These are phyloP conservation scores for Borealophlyctis nickersoniae DNA, from an alignment of 192 early-diverging fungal genomes.

Conservation along the genomic window DNA sequence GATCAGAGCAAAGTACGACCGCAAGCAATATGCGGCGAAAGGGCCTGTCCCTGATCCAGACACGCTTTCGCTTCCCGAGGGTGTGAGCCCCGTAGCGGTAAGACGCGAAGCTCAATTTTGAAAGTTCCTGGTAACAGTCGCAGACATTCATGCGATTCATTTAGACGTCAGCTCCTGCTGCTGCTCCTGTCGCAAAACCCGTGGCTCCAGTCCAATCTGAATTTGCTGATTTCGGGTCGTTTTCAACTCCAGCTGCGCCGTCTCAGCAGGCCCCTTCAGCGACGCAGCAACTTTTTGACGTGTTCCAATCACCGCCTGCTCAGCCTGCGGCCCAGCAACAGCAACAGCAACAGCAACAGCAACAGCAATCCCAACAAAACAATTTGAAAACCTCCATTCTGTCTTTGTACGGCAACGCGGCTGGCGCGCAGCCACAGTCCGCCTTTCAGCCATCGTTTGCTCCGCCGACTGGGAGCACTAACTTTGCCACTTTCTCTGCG, in stretches of 20 bases:
- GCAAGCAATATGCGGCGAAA: conserved; percentile 70
- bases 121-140: conserved; percentile 14
- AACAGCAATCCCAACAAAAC: conserved; percentile 7
- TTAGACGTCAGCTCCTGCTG: conserved; percentile 13
- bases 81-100: neutral
- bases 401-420: conserved; percentile 33
- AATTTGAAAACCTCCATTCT: conserved; percentile 37
- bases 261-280: conserved; percentile 15
- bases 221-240: conserved; percentile 4
- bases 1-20: conserved; percentile 78
- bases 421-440: neutral
- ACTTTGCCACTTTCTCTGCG: conserved; percentile 5
- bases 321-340: neutral
- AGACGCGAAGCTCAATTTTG: conserved; percentile 16
- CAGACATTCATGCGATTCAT: conserved; percentile 5
- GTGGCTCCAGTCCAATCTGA: conserved; percentile 6
- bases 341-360: conserved; percentile 21
- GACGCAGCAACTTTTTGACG: conserved; percentile 40
- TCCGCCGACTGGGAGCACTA: neutral
- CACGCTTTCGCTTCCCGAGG: conserved; percentile 38
- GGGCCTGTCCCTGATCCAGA: conserved; percentile 73
- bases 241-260: conserved; percentile 7
- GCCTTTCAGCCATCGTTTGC: neutral
- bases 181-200: conserved; percentile 1
- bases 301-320: conserved; percentile 23